phyloP scores from a whole-genome alignment of 2,329 filamentous ascomycete species.

The Aureobasidium sp. region DNA sequence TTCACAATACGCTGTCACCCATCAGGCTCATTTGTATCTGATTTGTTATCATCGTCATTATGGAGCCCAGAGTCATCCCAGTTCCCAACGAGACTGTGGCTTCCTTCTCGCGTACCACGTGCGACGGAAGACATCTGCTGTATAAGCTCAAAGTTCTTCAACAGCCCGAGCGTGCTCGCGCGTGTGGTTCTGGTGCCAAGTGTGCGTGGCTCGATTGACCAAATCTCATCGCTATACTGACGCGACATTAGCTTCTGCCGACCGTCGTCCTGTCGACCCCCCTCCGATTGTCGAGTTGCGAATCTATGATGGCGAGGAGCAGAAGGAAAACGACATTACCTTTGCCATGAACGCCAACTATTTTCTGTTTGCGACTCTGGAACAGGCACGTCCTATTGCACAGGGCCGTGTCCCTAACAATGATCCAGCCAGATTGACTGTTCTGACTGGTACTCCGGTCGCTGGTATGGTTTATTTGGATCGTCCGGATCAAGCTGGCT shows the following conservation, averaged over 20 bases:
- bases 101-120: slow-evolving; percentile 53
- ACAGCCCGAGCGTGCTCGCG: slow-evolving; percentile 87
- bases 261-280: slow-evolving; percentile 86
- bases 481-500: slow-evolving; percentile 69
- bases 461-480: slow-evolving; percentile 95
- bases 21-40: neutral
- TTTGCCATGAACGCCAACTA: slow-evolving; percentile 95
- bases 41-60: slow-evolving; percentile 10
- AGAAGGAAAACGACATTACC: slow-evolving; percentile 53
- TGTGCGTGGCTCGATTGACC: slow-evolving; percentile 50
- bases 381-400: slow-evolving; percentile 75
- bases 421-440: slow-evolving; percentile 63
- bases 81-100: slow-evolving; percentile 52
- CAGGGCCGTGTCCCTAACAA: slow-evolving; percentile 68
- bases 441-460: slow-evolving; percentile 88
- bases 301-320: slow-evolving; percentile 62
- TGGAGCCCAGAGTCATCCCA: slow-evolving; percentile 36
- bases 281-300: slow-evolving; percentile 89
- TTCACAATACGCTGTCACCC: neutral
- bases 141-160: slow-evolving; percentile 84
- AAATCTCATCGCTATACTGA: slow-evolving; percentile 19
- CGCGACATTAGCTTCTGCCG: slow-evolving; percentile 58
- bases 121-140: slow-evolving; percentile 67
- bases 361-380: slow-evolving; percentile 90
- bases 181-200: slow-evolving; percentile 91